Evolutionary conservation across 257 asterid genomes (phyloP), one percentile per base, ranked within the genome.

Genomic region (Coffea eugenioides): DNA sequence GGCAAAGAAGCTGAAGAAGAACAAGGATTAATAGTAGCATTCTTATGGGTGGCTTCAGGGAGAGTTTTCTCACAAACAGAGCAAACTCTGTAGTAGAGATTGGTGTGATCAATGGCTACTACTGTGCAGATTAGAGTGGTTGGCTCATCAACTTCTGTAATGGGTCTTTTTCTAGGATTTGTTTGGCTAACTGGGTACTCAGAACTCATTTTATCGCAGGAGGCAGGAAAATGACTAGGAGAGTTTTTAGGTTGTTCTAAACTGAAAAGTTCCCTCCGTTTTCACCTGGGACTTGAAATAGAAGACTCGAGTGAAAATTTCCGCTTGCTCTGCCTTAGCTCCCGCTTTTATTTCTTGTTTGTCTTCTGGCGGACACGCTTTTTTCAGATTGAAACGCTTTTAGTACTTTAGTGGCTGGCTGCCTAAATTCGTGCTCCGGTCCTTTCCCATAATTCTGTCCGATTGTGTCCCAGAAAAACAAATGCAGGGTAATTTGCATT

Each of bases 61-160:
- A 93, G 90, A 75, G 90, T 82, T 39, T 23, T 91, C 79, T 93
- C 98, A 80, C 98, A 94, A 68, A 79, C 72, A 39, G 92, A 86
- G 84, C 98, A 93, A 15, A 88, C 96, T 78, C 89, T 90, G 88
- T 94, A 94, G 61, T 61, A 84, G 15, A 92, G 80, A 71, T 69
- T 80, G 43, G 86, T 66, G 84, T 90, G 89, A 85, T 93, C 97
- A 46, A 95, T 71, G 45, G 93, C 92, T 61, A 91, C 97, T 57
- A 93, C 84, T 10, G 93, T 80, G 90, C 95, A 89, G 20, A 79
- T 41, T 41, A 86, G 36, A 16, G 91, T 69, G 41, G 86, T 66
- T 80, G 97, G 92, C 14, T 76, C 80, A 64, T 86, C 90, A 67
- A 71, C 83, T 81, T 85, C 97, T 73, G 45, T 15, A 4, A 84